Evolutionary conservation across 1,284 basidiomycete genomes (phyloP), one percentile per base, ranked within the genome.

Genomic region (Phenoliferia sp.): DNA sequence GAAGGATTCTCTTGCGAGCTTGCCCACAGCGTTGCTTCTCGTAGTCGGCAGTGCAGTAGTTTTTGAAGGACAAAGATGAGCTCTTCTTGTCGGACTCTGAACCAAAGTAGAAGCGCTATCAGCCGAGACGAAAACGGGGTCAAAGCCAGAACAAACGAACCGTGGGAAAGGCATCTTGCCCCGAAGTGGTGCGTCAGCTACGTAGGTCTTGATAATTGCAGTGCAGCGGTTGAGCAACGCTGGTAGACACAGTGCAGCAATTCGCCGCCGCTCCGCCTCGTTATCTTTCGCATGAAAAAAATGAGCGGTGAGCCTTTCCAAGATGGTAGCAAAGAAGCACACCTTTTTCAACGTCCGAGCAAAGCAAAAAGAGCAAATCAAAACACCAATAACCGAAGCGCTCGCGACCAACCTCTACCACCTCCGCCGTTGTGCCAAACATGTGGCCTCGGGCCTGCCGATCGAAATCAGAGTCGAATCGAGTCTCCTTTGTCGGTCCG

Each of bases 361-460:
- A 92, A 31, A 90, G 83, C 69, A 89, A 78, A 78, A 96, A 93
- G 22, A 98, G 79, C 31, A 95, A 80, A 75, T 96, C 92, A 69
- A 97, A 89, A 73, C 90, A 93, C 93, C 94, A 97, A 80, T 93
- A 96, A 10, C 90, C 88, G 76, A 94, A 92, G 12, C 89, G 82
- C 78, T 98, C 94, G 59, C 90, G 83, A 0, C 88, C 86, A 50
- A 88, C 80, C 31, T 86, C 79, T 17, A 80, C 77, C 1, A 84
- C 84, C 32, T 80, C 80, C 57, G 85, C 83, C 1, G 89, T 90
- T 34, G 84, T 88, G 3, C 90, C 89, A 33, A 83, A 71, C 19
- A 81, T 79, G 55, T 81, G 62, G 34, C 64, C 58, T 26, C 57
- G 65, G 12, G 66, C 66, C 36, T 67, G 65, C 15, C 59, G 33